Conservation (phyloP, 352 stramenopile species). For the Globisporangium yorkense region DNA sequence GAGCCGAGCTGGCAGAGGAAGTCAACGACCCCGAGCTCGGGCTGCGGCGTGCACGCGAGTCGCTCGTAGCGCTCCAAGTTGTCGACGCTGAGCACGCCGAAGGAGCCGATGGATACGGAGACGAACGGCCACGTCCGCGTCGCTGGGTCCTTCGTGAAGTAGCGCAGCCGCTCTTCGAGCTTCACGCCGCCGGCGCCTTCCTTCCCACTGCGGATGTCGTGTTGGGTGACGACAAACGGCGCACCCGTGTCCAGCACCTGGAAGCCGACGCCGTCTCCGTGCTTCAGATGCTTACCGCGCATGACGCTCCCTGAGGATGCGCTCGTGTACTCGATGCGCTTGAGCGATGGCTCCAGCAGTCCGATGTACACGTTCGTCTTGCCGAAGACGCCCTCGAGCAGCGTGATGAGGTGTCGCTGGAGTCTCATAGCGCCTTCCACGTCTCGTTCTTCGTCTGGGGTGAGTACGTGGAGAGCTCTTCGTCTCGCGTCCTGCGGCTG, state of each 20-base stretch:
- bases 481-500: neutral
- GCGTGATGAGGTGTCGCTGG: constrained; percentile 21
- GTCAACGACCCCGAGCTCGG: constrained; percentile 73
- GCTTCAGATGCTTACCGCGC: constrained; percentile 51
- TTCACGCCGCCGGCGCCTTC: neutral
- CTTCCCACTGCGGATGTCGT: constrained; percentile 2
- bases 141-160: constrained; percentile 27
- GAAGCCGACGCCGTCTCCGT: constrained; percentile 57
- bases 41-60: constrained; percentile 31
- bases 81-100: constrained; percentile 57
- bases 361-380: constrained; percentile 57
- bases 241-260: constrained; percentile 26
- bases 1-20: constrained; percentile 43
- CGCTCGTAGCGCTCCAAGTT: constrained; percentile 50
- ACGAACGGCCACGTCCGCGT: constrained; percentile 57
- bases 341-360: constrained; percentile 43
- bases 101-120: constrained; percentile 35
- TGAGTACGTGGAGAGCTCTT: constrained; percentile 8
- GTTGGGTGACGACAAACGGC: constrained; percentile 33
- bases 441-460: constrained; percentile 33
- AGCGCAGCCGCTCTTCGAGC: constrained; percentile 22
- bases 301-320: constrained; percentile 52
- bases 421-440: constrained; percentile 32
- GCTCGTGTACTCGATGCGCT: constrained; percentile 41
- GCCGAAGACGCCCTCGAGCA: constrained; percentile 30